Evolutionary conservation across 2,329 filamentous ascomycete species (phyloP), one percentile per base, ranked within the genome.

Genomic region (Pezicula radicicola): DNA sequence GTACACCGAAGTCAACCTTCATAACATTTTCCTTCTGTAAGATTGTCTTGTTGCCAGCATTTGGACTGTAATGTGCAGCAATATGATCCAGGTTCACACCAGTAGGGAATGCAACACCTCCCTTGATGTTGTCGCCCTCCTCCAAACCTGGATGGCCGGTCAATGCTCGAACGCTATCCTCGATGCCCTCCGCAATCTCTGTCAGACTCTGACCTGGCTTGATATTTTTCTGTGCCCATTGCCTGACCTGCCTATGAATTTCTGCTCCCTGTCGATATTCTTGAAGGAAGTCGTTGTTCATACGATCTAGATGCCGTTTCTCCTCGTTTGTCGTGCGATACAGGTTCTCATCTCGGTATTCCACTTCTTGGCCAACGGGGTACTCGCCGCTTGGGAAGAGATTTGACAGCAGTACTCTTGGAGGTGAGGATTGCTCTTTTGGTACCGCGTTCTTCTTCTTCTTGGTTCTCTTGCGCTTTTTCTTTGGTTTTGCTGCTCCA

Each of bases 251-350:
- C 51, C 91, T 84, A 69, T 96, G 91, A n/a, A 90, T 83, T 72
- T 95, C 90, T n/a, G 90, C 89, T 44, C 84, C 90, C 63, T 92
- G 82, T 55, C 91, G 85, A 69, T 92, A 95, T 64, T 95, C 90
- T 55, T 80, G 77, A 48, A 95, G 72, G 73, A 90, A 92, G 57
- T 92, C 87, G 61, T 82, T 84, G 69, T 91, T 87, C 75, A 91
- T 83, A 64, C 88, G 88, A 69, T 92, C 88, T 49, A 92, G 77
- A 64, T 93, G 84, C 49, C 89, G 82, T 74, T 92, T 91, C 76
- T 95, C 91, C 70, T 93, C 90, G 68, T 78, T 84, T 12, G 90
- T 95, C 3, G 88, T 94, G 52, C 91, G 84, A 69, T 85, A 89
- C 39, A 79, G 70, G 68, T 94, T 94, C 61, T 93, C 89, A 65